Conservation (phyloP, 73 alveolate genomes). For the Symbiodinium pilosum region DNA sequence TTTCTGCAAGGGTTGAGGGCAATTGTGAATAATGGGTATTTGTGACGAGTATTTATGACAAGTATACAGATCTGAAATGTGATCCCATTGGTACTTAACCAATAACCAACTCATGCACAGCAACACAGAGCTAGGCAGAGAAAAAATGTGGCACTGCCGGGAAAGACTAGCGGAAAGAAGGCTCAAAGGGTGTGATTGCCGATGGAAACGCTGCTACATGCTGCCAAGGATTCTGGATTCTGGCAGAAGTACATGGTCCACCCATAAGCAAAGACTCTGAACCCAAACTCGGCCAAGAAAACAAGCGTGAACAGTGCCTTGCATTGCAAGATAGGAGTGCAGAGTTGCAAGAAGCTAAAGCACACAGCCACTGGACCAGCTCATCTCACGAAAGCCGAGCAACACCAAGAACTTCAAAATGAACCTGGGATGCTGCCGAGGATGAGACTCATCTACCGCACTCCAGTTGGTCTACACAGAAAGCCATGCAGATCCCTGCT, state of each 20-base stretch:
- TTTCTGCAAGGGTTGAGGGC: too few species aligned
- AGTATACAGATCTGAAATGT: too few species aligned
- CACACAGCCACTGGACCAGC: neutral
- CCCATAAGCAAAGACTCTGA: conserved; percentile 75
- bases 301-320: conserved; percentile 42
- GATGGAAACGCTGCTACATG: neutral
- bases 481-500: neutral
- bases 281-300: conserved; percentile 33
- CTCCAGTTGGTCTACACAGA: too few species aligned
- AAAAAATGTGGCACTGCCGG: neutral
- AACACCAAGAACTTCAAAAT: neutral
- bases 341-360: neutral
- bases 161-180: neutral
- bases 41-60: too few species aligned
- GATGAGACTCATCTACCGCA: neutral
- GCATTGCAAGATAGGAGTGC: neutral
- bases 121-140: neutral
- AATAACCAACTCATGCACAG: neutral
- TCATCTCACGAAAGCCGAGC: neutral
- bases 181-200: neutral
- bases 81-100: neutral
- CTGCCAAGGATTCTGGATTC: conserved; percentile 36
- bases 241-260: conserved; percentile 21
- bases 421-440: neutral
- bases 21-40: too few species aligned